Evolutionary conservation across 1,284 basidiomycete genomes (phyloP).

Genomic region (Austroboletus niveus): DNA sequence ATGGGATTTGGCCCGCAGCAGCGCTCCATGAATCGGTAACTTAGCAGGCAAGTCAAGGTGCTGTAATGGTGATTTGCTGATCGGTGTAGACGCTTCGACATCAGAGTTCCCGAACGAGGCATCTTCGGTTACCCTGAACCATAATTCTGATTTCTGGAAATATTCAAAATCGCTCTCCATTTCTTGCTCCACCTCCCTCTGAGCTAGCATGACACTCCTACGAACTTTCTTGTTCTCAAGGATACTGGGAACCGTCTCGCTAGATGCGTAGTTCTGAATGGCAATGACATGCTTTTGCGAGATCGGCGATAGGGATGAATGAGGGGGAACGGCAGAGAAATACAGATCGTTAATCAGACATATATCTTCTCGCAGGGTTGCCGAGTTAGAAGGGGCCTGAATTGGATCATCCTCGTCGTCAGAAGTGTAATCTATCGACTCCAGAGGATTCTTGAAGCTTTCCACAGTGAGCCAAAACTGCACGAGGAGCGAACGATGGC

Average conservation of each 20-base stretch:
- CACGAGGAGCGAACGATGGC: constrained; percentile 78
- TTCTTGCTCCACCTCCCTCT: constrained; percentile 80
- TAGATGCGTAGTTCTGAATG: constrained; percentile 67
- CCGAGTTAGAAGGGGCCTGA: constrained; percentile 55
- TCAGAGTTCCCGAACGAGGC: constrained; percentile 44
- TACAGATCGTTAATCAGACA: constrained; percentile 85
- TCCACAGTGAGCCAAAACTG: constrained; percentile 98
- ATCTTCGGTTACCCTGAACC: constrained; percentile 85
- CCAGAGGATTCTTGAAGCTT: constrained; percentile 95
- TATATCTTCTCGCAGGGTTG: constrained; percentile 80
- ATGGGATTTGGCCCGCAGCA: constrained; percentile 22
- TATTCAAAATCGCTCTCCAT: constrained; percentile 92
- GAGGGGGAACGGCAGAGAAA: constrained; percentile 62
- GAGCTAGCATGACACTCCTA: constrained; percentile 78
- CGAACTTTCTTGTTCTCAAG: constrained; percentile 63
- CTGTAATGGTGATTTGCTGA: constrained; percentile 29
- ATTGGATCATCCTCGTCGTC: constrained; percentile 65
- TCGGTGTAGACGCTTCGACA: constrained; percentile 19
- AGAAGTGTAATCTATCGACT: constrained; percentile 73
- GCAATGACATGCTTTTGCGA: constrained; percentile 66
- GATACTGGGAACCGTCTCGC: constrained; percentile 43
- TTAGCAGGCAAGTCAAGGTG: constrained; percentile 18
- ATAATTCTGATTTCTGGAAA: constrained; percentile 86
- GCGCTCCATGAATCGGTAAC: constrained; percentile 5
- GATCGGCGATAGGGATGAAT: constrained; percentile 62